These are phyloP conservation scores for Elasticomyces elasticus DNA, from an alignment of 495 filamentous ascomycete species.

Conservation along the genomic window DNA sequence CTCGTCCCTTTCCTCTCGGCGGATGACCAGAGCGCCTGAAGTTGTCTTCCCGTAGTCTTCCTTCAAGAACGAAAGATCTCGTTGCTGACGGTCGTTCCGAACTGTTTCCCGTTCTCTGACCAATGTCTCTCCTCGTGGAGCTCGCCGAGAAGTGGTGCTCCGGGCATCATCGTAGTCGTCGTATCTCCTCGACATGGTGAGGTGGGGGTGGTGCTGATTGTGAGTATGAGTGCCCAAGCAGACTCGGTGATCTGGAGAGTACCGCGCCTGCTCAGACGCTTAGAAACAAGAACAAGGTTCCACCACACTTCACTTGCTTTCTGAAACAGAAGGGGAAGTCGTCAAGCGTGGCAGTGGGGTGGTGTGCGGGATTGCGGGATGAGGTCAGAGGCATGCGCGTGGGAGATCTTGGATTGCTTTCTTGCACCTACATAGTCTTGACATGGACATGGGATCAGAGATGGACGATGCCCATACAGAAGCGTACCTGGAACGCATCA, in stretches of 20 bases:
- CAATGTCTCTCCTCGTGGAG: constrained; percentile 24
- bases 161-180: constrained; percentile 40
- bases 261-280: not conserved
- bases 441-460: too few species aligned
- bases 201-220: not conserved
- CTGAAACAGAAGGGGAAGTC: too few species aligned
- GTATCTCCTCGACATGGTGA: constrained; percentile 28
- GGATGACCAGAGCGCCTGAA: constrained; percentile 39
- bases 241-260: not conserved
- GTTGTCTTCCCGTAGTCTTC: constrained; percentile 42
- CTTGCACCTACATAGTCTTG: too few species aligned
- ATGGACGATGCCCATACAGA: too few species aligned
- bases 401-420: too few species aligned
- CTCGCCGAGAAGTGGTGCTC: constrained; percentile 33
- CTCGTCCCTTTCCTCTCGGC: constrained; percentile 26
- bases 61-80: constrained; percentile 44
- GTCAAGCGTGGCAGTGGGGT: too few species aligned
- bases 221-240: not conserved
- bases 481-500: too few species aligned
- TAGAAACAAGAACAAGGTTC: not conserved
- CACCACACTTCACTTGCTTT: too few species aligned
- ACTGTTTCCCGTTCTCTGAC: constrained; percentile 24
- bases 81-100: constrained; percentile 29
- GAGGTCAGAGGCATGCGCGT: too few species aligned
- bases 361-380: too few species aligned